phyloP scores from a whole-genome alignment of 1,139 yeast genomes.

The Kluyveromyces sp. region DNA sequence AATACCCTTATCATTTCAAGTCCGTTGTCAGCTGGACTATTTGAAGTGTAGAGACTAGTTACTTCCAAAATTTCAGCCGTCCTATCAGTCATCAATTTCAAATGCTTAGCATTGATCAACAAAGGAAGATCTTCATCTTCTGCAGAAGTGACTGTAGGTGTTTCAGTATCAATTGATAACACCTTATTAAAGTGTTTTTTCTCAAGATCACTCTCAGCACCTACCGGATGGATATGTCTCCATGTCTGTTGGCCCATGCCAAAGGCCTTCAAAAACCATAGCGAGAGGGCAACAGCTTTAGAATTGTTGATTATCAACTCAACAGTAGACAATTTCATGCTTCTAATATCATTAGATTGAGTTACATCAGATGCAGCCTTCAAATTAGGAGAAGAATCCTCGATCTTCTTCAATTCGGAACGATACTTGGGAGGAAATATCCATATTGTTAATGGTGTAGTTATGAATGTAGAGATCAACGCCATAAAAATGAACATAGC shows the following conservation, averaged over 20 bases:
- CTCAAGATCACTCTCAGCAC: slow-evolving; percentile 16
- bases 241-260: slow-evolving; percentile 18
- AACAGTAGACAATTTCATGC: slow-evolving; percentile 18
- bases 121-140: slow-evolving; percentile 32
- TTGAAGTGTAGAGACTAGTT: slow-evolving; percentile 37
- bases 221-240: slow-evolving; percentile 14
- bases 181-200: slow-evolving; percentile 13
- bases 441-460: slow-evolving; percentile 62
- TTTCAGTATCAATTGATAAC: slow-evolving; percentile 19
- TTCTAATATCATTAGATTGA: slow-evolving; percentile 26
- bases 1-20: slow-evolving; percentile 50
- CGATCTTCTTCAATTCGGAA: slow-evolving; percentile 19
- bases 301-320: slow-evolving; percentile 22
- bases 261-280: slow-evolving; percentile 24
- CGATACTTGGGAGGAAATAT: slow-evolving; percentile 58
- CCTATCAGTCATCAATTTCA: slow-evolving; percentile 55
- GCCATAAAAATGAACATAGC: slow-evolving; percentile 84
- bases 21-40: slow-evolving; percentile 39
- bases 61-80: slow-evolving; percentile 65
- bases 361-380: not conserved
- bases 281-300: slow-evolving; percentile 24
- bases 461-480: slow-evolving; percentile 60
- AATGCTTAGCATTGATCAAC: slow-evolving; percentile 47
- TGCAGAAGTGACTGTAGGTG: slow-evolving; percentile 13
- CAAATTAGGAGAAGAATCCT: not conserved